Base-by-base conservation (phyloP, 108 stramenopile species). In the Fragilaria crotonensis region DNA sequence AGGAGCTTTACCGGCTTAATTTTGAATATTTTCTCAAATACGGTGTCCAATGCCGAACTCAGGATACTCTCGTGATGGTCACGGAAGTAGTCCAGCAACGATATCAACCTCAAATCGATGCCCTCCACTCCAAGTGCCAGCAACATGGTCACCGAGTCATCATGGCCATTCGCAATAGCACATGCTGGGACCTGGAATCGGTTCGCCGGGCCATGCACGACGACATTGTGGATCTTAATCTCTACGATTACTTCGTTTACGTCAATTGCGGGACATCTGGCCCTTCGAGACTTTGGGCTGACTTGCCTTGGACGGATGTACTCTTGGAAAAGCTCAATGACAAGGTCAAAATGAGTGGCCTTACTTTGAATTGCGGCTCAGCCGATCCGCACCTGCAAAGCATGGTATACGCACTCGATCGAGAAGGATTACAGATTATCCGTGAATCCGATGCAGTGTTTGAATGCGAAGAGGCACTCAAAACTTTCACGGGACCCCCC, bases 141-240 rank as follows among this genome's bases (percentile, higher is more conserved):
- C 3, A 7, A 29, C 7, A 19, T 17, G 49, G 31, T 18, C 51
- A 63, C 53, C 17, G 17, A 21, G 21, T 79, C 36, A 59, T 45
- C 0, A 68, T 76, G 3, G 20, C 68, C 25, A 60, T 46, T 11
- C 58, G 78, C 47, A 49, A 76, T 46, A 64, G 69, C 45, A 54
- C 48, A 54, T 79, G 78, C 30, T 76, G 76, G 33, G 78, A 79
- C 33, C 70, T 79, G 78, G 78, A 72, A 44, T 73, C 78, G 11
- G 68, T 73, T 23, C 18, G 29, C 17, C 45, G 54, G 0, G 56
- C 49, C 19, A 46, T 63, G 21, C 25, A 56, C 19, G 17, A 60
- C 25, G 57, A 25, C 0, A 54, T 28, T 17, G 60, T 68, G 21
- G 54, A 68, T 49, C 0, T 68, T 3, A 23, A 41, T 11, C 56